phyloP scores from a whole-genome alignment of 108 stramenopile species.

The Skeletonema potamos region DNA sequence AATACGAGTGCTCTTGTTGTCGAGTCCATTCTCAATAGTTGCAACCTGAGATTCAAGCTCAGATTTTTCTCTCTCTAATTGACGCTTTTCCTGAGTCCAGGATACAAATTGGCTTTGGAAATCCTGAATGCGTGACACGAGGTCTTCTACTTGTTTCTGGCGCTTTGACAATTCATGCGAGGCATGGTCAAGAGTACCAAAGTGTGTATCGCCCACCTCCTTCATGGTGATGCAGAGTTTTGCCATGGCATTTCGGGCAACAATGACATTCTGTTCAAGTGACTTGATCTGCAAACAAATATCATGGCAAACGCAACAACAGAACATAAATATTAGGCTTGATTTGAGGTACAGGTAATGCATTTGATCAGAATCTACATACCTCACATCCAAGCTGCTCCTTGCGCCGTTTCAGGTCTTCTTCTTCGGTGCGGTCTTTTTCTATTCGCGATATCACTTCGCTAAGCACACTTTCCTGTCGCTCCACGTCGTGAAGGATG shows the following conservation, averaged over 20 bases:
- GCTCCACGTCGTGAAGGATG: constrained; percentile 16
- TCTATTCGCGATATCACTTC: constrained; percentile 18
- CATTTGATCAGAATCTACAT: background rate
- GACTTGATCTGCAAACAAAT: constrained; percentile 24
- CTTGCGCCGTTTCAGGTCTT: constrained; percentile 33
- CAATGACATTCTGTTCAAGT: constrained; percentile 24
- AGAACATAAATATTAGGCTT: background rate
- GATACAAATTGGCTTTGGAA: constrained; percentile 25
- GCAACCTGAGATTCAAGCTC: constrained; percentile 22
- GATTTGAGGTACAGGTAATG: background rate
- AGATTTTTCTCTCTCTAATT: constrained; percentile 32
- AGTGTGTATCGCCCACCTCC: constrained; percentile 25
- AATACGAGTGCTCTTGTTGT: constrained; percentile 27
- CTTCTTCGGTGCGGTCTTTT: constrained; percentile 19
- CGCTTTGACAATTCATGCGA: constrained; percentile 25
- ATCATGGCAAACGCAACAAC: background rate
- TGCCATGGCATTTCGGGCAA: constrained; percentile 15
- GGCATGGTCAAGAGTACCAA: constrained; percentile 25
- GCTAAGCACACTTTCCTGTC: constrained; percentile 17
- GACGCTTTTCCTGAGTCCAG: constrained; percentile 38
- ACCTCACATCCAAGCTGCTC: constrained; percentile 21
- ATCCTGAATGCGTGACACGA: constrained; percentile 29
- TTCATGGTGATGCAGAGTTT: constrained; percentile 12
- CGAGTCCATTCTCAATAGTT: constrained; percentile 24
- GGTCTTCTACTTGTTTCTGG: constrained; percentile 29